Conservation (phyloP, 2,329 filamentous ascomycete genomes). For the Pseudopyricularia javanii region DNA sequence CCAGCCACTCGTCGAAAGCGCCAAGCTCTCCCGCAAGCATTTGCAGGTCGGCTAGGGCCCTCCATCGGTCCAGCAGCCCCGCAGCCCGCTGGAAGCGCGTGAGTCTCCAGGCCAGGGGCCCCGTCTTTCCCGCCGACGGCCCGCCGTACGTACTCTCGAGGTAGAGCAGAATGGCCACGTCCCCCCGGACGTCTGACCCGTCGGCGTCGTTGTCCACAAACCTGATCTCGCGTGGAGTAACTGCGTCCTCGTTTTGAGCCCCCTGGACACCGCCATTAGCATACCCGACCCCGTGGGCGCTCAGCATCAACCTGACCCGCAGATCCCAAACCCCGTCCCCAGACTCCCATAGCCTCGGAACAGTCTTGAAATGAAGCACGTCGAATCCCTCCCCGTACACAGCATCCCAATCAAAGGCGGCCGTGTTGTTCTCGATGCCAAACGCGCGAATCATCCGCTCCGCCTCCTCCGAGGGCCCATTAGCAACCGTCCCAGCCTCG, state of each 20-base stretch:
- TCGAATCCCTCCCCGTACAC: conserved; percentile 76
- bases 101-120: conserved; percentile 14
- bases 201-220: conserved; percentile 42
- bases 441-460: conserved; percentile 66
- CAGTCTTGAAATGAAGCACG: conserved; percentile 54
- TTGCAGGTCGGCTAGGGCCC: conserved; percentile 7
- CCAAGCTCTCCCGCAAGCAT: conserved; percentile 19
- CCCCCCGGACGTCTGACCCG: conserved; percentile 34
- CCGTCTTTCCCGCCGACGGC: conserved; percentile 11
- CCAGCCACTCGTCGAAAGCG: conserved; percentile 26
- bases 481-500: conserved; percentile 51
- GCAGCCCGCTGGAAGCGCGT: conserved; percentile 30
- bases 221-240: too few relatives aligned
- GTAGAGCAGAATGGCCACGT: conserved; percentile 44
- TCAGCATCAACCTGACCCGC: conserved; percentile 36
- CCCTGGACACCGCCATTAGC: conserved; percentile 33
- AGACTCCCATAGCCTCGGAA: conserved; percentile 38
- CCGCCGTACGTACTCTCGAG: conserved; percentile 40
- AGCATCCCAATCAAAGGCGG: conserved; percentile 60
- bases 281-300: conserved; percentile 31
- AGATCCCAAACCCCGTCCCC: conserved; percentile 33
- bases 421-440: conserved; percentile 68
- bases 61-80: conserved; percentile 23
- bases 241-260: too few relatives aligned
- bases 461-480: conserved; percentile 54